Evolutionary conservation across 805 yeast species (phyloP), one percentile per base, ranked within the genome.

Genomic region (Kazachstania viticola): DNA sequence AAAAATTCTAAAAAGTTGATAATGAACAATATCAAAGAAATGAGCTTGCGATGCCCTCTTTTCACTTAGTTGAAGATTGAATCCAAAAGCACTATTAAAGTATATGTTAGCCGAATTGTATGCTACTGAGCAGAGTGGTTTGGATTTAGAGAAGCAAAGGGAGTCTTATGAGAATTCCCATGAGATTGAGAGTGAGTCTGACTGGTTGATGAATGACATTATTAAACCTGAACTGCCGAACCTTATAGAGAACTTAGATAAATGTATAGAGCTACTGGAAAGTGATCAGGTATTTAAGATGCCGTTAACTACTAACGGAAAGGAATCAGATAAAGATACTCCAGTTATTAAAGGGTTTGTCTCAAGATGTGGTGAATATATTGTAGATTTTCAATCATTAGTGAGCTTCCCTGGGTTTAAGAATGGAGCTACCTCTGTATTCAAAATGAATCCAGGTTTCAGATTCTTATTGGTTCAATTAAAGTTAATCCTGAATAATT

Each of bases 321-420:
- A 32, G 14, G 34, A 27, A 21, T 14, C 25, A 4, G 17, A 25
- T 7, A 16, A 14, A 4, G 33, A 34, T 25, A 25, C 32, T 2
- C 46, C 54, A 3, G 44, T 44, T 4, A 51, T 77, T 9, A 75
- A 76, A 38, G 87, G 87, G 0, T 62, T 73, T 1, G 49, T 77
- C 0, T 68, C 71, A 0, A 52, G 85, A 26, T 64, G 62, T 32
- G 74, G 75, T 5, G 64, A 67, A 14, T 65, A 65, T 37, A 58
- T 78, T 7, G 62, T 67, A 1, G 68, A 67, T 16, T 48, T 77
- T 39, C 62, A 62, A 24, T 49, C 69, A 4, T 39, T 51, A 1
- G 46, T 70, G 21, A 30, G 53, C 55, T 31, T 45, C 47, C 38
- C 65, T 57, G 33, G 44, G 45, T 28, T 48, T 67, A 32, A 65